Evolutionary conservation across 1,139 yeast genomes (phyloP).

Genomic region (Groenewaldozyma auringiensis): DNA sequence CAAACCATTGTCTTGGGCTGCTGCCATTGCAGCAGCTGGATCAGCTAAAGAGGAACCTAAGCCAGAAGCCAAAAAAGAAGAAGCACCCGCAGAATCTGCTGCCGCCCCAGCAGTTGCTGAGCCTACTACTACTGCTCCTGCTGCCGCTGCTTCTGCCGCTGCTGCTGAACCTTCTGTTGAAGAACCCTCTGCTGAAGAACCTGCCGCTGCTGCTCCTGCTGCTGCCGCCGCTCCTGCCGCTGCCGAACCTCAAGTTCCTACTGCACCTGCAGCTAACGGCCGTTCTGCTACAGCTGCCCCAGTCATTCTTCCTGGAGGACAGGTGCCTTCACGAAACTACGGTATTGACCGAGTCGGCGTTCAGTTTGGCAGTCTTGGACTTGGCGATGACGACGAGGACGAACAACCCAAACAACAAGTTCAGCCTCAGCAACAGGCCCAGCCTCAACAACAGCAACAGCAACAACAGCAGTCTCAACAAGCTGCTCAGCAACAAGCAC

Average conservation of each 20-base stretch:
- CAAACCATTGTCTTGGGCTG: conserved; percentile 26
- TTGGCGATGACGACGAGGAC: conserved; percentile 29
- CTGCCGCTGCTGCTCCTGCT: conserved; percentile 19
- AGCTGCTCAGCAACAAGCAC: conserved; percentile 1
- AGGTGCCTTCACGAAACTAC: conserved; percentile 30
- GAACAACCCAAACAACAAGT: conserved; percentile 13
- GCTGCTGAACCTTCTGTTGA: conserved; percentile 2
- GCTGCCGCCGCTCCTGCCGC: conserved; percentile 58
- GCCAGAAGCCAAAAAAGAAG: not conserved
- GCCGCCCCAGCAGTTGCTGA: conserved; percentile 13
- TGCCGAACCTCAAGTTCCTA: conserved; percentile 5
- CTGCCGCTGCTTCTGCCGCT: conserved; percentile 13
- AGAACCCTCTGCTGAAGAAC: conserved; percentile 4
- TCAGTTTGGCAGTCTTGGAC: conserved; percentile 58
- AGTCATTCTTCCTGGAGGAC: conserved; percentile 53
- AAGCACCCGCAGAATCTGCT: conserved; percentile 7
- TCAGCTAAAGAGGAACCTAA: conserved; percentile 14
- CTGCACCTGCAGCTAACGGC: conserved; percentile 2
- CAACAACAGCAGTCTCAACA: conserved; percentile 7
- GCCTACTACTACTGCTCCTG: conserved; percentile 12
- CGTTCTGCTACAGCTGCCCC: conserved; percentile 30
- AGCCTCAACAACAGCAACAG: conserved; percentile 7
- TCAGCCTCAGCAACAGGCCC: conserved; percentile 6
- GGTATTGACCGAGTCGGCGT: conserved; percentile 54
- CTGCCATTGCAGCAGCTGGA: conserved; percentile 14